A percentile compares a stretch with the other conserved stretches of the same genome.
Evolutionary conservation across 2,329 filamentous ascomycete species (phyloP).

Genomic region (Emmonsia crescens): DNA sequence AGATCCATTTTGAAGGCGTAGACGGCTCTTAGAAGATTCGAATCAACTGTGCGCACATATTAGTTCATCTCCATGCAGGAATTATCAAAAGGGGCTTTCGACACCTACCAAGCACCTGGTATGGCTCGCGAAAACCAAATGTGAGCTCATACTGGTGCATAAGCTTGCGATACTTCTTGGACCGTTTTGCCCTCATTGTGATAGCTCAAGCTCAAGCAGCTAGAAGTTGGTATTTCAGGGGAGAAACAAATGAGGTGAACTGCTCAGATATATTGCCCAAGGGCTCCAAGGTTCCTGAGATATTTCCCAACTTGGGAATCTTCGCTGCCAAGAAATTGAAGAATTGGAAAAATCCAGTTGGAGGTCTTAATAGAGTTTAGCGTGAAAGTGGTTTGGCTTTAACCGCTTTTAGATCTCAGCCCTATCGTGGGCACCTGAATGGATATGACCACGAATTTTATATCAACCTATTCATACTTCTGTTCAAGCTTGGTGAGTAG

Average conservation of each 20-base stretch:
- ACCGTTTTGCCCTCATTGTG: constrained; percentile 57
- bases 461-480: too few relatives aligned
- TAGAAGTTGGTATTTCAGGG: not conserved
- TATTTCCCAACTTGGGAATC: not conserved
- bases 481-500: too few relatives aligned
- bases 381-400: not conserved
- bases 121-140: constrained; percentile 87
- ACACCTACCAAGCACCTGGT: constrained; percentile 65
- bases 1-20: constrained; percentile 83
- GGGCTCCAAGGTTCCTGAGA: not conserved
- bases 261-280: not conserved
- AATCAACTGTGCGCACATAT: constrained; percentile 50
- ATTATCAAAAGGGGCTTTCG: not conserved
- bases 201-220: not conserved
- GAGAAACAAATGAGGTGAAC: not conserved
- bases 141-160: constrained; percentile 83
- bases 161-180: constrained; percentile 74
- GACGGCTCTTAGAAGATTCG: constrained; percentile 71
- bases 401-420: not conserved
- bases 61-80: not conserved
- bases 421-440: not conserved
- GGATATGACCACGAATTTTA: not conserved
- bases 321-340: not conserved
- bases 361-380: not conserved
- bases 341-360: not conserved